These are phyloP conservation scores for Dissophora globulifera DNA, from an alignment of 192 early-diverging fungal genomes.

Conservation along the genomic window DNA sequence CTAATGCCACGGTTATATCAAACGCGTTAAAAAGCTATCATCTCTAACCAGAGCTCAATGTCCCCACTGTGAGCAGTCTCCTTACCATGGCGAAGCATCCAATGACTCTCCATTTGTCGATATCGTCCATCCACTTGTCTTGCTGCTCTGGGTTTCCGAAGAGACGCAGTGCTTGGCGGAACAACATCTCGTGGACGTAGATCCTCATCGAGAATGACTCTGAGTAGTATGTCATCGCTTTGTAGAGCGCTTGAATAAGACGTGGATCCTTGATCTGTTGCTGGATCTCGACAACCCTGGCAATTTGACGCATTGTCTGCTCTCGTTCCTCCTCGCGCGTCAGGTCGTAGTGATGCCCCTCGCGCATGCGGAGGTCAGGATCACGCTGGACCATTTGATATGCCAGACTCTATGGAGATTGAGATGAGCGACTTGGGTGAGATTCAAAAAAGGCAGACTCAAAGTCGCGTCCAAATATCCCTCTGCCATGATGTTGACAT, in stretches of 20 bases:
- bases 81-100: slow-evolving; percentile 73
- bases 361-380: slow-evolving; percentile 55
- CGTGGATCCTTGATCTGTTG: slow-evolving; percentile 41
- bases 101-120: slow-evolving; percentile 59
- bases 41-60: background rate
- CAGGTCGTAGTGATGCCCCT: slow-evolving; percentile 57
- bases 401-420: slow-evolving; percentile 34
- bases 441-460: no score
- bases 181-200: slow-evolving; percentile 67
- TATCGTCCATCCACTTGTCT: slow-evolving; percentile 57
- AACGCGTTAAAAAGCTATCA: background rate
- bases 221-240: slow-evolving; percentile 54
- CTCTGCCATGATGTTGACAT: no score
- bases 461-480: no score
- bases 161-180: slow-evolving; percentile 58
- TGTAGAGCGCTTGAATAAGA: slow-evolving; percentile 33
- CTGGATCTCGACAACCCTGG: slow-evolving; percentile 30
- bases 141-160: slow-evolving; percentile 64
- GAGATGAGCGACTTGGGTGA: no score
- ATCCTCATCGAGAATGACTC: slow-evolving; percentile 67
- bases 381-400: slow-evolving; percentile 62
- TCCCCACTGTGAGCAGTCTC: no score
- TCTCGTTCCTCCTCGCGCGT: slow-evolving; percentile 58
- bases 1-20: slow-evolving; percentile 21
- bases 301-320: slow-evolving; percentile 66